These are phyloP conservation scores for Candida glaebosa DNA, from an alignment of 805 yeast genomes.

Conservation along the genomic window DNA sequence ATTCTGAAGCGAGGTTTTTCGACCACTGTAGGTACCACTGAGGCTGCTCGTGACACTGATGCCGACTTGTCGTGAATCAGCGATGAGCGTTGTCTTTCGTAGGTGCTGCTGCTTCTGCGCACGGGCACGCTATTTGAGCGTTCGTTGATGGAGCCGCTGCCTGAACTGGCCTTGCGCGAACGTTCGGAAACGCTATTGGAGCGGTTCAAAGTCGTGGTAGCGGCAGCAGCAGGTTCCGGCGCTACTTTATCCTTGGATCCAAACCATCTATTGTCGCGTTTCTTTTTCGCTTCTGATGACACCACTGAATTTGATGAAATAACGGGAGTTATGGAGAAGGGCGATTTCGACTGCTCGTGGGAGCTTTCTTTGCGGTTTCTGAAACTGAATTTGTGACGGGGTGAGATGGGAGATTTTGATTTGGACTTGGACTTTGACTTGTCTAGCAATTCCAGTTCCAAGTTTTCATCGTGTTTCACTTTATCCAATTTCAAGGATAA, in stretches of 20 bases:
- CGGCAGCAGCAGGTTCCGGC: background rate
- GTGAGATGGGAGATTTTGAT: background rate
- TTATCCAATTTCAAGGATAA: background rate
- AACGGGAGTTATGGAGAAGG: background rate
- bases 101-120: background rate
- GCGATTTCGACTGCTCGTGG: background rate
- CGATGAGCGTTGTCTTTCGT: background rate
- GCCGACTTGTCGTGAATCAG: background rate
- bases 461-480: background rate
- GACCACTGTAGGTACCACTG: background rate
- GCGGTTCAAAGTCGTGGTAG: background rate
- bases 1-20: slow-evolving; percentile 47
- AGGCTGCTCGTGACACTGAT: background rate
- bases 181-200: background rate
- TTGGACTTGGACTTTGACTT: background rate
- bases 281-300: background rate
- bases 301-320: background rate
- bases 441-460: background rate
- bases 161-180: background rate
- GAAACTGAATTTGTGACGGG: background rate
- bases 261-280: background rate
- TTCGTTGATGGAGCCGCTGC: background rate
- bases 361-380: background rate
- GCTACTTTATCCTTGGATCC: background rate
- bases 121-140: slow-evolving; percentile 1